Evolutionary conservation across 305 asterid species (phyloP).

Genomic region (Petunia hybrid): DNA sequence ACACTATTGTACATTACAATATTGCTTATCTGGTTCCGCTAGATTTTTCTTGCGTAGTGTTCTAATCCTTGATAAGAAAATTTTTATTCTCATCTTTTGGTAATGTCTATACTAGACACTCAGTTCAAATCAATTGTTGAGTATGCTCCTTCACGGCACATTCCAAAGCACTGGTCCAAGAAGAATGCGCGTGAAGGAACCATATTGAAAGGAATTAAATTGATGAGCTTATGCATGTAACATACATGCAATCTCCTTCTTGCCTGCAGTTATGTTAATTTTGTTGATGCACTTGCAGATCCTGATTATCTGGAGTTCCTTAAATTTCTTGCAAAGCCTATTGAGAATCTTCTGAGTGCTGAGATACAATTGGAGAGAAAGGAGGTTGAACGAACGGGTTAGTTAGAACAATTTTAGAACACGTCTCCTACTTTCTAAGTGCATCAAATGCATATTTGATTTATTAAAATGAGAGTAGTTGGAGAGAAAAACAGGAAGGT

Average conservation of each 20-base stretch:
- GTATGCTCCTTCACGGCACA: slow-evolving; percentile 88
- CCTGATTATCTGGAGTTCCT: slow-evolving; percentile 93
- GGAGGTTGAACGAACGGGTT: slow-evolving; percentile 91
- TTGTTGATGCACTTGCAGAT: slow-evolving; percentile 61
- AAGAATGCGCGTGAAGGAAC: slow-evolving; percentile 94
- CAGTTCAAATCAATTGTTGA: slow-evolving; percentile 77
- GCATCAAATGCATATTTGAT: slow-evolving; percentile 32
- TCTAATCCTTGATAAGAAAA: slow-evolving; percentile 10
- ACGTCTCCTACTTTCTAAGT: not conserved
- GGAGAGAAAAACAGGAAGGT: slow-evolving; percentile 17
- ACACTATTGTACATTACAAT: not conserved
- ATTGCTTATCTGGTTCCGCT: slow-evolving; percentile 19
- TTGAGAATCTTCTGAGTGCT: slow-evolving; percentile 94
- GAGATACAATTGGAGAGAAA: slow-evolving; percentile 89
- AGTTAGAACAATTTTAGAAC: slow-evolving; percentile 35
- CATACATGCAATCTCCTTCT: slow-evolving; percentile 34
- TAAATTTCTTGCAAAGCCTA: slow-evolving; percentile 79
- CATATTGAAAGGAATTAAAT: slow-evolving; percentile 67
- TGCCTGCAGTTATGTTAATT: slow-evolving; percentile 41
- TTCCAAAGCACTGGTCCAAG: slow-evolving; percentile 78
- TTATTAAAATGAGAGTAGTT: not conserved
- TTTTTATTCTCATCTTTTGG: slow-evolving; percentile 2
- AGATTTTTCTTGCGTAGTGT: not conserved
- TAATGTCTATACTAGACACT: slow-evolving; percentile 59
- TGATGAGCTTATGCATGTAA: slow-evolving; percentile 38